These are phyloP conservation scores for Tetragonia tetragonoides DNA, from an alignment of 148 eudicot species.

Conservation along the genomic window DNA sequence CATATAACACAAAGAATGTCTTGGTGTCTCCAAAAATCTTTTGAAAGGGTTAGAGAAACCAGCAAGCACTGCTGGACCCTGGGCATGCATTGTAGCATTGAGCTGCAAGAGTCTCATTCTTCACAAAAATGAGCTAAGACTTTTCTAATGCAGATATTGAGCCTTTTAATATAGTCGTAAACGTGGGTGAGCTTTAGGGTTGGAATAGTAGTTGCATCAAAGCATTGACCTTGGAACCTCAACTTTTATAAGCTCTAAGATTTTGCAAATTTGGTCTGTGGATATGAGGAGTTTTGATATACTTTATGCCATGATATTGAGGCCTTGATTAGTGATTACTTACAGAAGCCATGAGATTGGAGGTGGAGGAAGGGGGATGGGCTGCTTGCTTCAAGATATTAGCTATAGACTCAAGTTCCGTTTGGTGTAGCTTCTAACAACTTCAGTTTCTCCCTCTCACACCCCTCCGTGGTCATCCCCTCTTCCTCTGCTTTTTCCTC, in stretches of 20 bases:
- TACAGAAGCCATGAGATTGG: too few relatives aligned
- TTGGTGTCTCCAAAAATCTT: not conserved
- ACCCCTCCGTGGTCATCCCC: too few relatives aligned
- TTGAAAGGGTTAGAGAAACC: not conserved
- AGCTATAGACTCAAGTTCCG: too few relatives aligned
- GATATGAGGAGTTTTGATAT: not conserved
- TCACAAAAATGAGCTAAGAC: not conserved
- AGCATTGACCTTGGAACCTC: not conserved
- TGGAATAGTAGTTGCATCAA: not conserved
- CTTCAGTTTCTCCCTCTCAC: too few relatives aligned
- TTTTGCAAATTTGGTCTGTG: not conserved
- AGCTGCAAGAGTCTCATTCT: not conserved
- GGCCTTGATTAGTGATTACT: too few relatives aligned
- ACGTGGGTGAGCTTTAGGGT: not conserved
- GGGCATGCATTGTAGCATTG: not conserved
- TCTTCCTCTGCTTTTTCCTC: too few relatives aligned
- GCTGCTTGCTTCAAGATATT: too few relatives aligned
- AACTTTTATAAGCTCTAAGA: not conserved
- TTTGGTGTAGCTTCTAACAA: too few relatives aligned
- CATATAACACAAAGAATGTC: not conserved
- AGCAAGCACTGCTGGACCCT: not conserved
- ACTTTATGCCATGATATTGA: too few relatives aligned
- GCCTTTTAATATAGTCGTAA: not conserved
- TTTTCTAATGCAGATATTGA: not conserved
- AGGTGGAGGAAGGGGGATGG: too few relatives aligned